Conservation (phyloP, 805 yeast species). For the Nakazawaea anatomiae region DNA sequence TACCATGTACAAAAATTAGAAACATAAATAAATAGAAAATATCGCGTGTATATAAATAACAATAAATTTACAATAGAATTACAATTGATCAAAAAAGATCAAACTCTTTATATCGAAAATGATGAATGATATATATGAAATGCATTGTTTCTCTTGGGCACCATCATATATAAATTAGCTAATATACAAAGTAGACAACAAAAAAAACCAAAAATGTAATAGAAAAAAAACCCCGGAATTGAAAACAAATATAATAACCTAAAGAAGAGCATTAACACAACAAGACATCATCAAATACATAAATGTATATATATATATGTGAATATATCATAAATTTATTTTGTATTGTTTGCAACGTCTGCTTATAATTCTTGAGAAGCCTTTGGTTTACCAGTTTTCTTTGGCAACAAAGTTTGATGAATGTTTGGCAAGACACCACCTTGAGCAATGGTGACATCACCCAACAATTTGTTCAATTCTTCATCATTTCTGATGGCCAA, state of each 20-base stretch:
- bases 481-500: slow-evolving; percentile 98
- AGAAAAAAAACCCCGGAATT: background rate
- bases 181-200: background rate
- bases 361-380: slow-evolving; percentile 54
- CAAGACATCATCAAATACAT: background rate
- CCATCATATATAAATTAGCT: background rate
- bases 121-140: background rate
- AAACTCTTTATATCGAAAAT: too few species aligned
- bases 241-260: background rate
- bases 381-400: slow-evolving; percentile 48
- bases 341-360: background rate
- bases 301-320: too few species aligned
- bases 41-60: background rate
- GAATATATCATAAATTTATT: background rate
- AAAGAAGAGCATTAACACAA: background rate
- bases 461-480: slow-evolving; percentile 90
- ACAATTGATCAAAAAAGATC: background rate
- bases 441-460: slow-evolving; percentile 94
- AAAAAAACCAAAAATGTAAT: background rate
- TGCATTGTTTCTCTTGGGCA: background rate
- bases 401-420: slow-evolving; percentile 82
- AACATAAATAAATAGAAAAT: background rate
- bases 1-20: slow-evolving; percentile 40
- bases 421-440: slow-evolving; percentile 99
- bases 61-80: background rate